These are phyloP conservation scores for Suillus paluster DNA, from an alignment of 768 basidiomycete species.

Conservation along the genomic window DNA sequence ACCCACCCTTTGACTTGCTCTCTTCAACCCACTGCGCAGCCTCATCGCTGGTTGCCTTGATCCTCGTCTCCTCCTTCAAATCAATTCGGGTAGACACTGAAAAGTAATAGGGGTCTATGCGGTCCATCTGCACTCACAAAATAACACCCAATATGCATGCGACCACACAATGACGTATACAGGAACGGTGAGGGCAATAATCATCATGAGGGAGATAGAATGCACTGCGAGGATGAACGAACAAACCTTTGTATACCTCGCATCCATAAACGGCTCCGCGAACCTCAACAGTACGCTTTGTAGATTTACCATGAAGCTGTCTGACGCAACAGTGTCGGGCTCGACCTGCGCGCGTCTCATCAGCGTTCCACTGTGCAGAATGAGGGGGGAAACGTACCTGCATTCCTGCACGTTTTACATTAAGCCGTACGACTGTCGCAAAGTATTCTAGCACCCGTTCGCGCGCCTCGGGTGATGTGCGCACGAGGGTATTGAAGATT, in stretches of 20 bases:
- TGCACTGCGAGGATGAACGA: neutral
- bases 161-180: neutral
- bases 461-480: slow-evolving; percentile 75
- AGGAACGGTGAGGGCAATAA: neutral
- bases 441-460: slow-evolving; percentile 88
- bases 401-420: slow-evolving; percentile 89
- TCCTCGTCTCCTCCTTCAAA: slow-evolving; percentile 87
- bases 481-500: slow-evolving; percentile 86
- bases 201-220: slow-evolving; percentile 10
- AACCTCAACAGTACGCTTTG: slow-evolving; percentile 83
- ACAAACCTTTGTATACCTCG: slow-evolving; percentile 80
- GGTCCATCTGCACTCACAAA: slow-evolving; percentile 69
- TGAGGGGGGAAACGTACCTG: slow-evolving; percentile 52
- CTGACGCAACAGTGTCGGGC: slow-evolving; percentile 81
- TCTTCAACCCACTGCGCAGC: slow-evolving; percentile 71
- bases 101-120: slow-evolving; percentile 86
- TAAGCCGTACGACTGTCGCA: slow-evolving; percentile 71
- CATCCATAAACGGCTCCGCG: slow-evolving; percentile 95
- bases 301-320: slow-evolving; percentile 92
- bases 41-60: slow-evolving; percentile 91
- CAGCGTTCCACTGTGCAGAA: neutral
- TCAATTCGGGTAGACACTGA: slow-evolving; percentile 73
- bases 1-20: slow-evolving; percentile 51
- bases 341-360: slow-evolving; percentile 62
- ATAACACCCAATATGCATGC: neutral